Percentiles rank a stretch among this genome's conserved stretches.
Conservation (phyloP, 2,329 filamentous ascomycete species). For the Cercospora zeae-maydis region DNA sequence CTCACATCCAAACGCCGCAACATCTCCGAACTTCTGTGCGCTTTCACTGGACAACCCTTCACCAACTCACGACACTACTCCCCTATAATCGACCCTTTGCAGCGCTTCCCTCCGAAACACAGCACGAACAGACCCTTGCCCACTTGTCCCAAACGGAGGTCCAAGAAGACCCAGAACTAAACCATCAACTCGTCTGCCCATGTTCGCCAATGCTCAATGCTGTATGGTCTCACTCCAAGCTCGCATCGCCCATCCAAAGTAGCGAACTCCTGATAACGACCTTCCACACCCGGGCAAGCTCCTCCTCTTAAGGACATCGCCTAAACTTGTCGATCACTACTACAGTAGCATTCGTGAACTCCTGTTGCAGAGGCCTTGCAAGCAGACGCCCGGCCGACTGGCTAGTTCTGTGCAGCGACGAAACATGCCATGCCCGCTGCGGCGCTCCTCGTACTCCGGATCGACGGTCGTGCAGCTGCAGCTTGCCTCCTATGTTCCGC, state of each 20-base stretch:
- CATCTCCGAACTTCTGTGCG: not conserved
- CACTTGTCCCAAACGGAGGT: not conserved
- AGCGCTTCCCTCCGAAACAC: not conserved
- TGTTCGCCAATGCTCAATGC: slow-evolving; percentile 19
- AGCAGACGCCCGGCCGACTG: slow-evolving; percentile 9
- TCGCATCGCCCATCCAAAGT: not conserved
- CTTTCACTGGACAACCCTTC: slow-evolving; percentile 3
- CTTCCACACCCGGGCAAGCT: slow-evolving; percentile 15
- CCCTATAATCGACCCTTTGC: not conserved
- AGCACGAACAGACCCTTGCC: not conserved
- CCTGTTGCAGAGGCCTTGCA: not conserved
- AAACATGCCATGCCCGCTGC: too few relatives aligned
- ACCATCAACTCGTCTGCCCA: slow-evolving; percentile 1
- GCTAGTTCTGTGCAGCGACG: slow-evolving; percentile 3
- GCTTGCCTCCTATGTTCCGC: not conserved
- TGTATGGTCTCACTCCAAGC: slow-evolving; percentile 16
- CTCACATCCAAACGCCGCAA: not conserved
- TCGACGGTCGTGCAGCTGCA: slow-evolving; percentile 10
- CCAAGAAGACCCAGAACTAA: not conserved
- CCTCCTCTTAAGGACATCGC: not conserved
- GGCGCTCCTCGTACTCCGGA: slow-evolving; percentile 13
- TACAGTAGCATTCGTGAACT: not conserved
- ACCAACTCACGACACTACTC: too few relatives aligned
- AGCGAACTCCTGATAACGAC: not conserved
- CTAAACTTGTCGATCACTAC: not conserved